Conservation (phyloP, 2,329 filamentous ascomycete genomes). For the Phoma sp. region DNA sequence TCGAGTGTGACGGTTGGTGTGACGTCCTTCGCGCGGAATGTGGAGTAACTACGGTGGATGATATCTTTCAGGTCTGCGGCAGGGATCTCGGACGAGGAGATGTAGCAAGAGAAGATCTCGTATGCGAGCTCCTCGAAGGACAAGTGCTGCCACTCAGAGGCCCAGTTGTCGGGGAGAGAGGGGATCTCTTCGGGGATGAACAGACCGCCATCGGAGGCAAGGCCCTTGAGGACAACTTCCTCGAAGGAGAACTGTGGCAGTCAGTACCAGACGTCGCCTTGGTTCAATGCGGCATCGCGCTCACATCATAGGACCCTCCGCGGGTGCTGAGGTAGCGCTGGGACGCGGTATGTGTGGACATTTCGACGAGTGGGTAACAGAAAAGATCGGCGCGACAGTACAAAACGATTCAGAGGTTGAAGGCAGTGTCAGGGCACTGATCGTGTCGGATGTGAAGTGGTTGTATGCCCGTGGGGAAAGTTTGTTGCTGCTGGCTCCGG, state of each 20-base stretch:
- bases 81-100: slow-evolving; percentile 83
- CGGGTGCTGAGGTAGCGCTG: slow-evolving; percentile 68
- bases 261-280: slow-evolving; percentile 20
- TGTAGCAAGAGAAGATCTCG: slow-evolving; percentile 85
- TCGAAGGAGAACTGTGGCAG: slow-evolving; percentile 80
- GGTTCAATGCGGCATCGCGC: slow-evolving; percentile 24
- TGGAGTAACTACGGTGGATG: slow-evolving; percentile 83
- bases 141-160: slow-evolving; percentile 75
- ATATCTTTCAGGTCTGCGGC: slow-evolving; percentile 79
- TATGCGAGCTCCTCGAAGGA: slow-evolving; percentile 83
- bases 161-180: slow-evolving; percentile 65
- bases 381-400: neutral
- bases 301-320: slow-evolving; percentile 67
- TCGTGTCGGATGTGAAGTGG: slow-evolving; percentile 18
- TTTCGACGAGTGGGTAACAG: slow-evolving; percentile 23
- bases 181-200: slow-evolving; percentile 89
- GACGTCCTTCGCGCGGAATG: slow-evolving; percentile 80
- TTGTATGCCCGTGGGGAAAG: slow-evolving; percentile 32
- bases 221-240: slow-evolving; percentile 85
- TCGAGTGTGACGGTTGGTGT: slow-evolving; percentile 82
- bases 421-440: slow-evolving; percentile 17
- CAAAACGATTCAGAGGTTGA: slow-evolving; percentile 8
- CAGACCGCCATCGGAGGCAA: slow-evolving; percentile 84
- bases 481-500: slow-evolving; percentile 30
- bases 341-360: slow-evolving; percentile 58